phyloP scores from a whole-genome alignment of 2,329 filamentous ascomycete genomes.

The Phaeosphaeria sp. region DNA sequence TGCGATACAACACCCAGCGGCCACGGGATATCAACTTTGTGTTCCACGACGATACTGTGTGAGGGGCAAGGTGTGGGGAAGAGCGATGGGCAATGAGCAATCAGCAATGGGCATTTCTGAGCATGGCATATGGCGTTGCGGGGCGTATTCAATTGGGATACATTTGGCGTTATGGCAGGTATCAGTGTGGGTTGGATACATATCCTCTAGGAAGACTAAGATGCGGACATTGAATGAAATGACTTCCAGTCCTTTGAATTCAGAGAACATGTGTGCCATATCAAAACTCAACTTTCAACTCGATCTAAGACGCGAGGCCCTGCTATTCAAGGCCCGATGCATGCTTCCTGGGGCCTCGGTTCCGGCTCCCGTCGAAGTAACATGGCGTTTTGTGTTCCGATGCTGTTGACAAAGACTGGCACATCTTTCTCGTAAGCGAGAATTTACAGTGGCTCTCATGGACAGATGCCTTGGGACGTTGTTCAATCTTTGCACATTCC shows the following conservation, averaged over 20 bases:
- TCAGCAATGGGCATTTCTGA: neutral
- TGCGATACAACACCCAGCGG: conserved; percentile 76
- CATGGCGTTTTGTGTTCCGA: too few relatives aligned
- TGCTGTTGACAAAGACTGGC: neutral
- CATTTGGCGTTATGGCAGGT: neutral
- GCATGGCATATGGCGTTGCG: neutral
- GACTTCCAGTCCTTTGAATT: too few relatives aligned
- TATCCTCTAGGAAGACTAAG: too few relatives aligned
- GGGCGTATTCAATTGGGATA: neutral
- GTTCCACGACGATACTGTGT: conserved; percentile 82
- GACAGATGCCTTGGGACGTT: too few relatives aligned
- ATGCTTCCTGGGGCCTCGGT: neutral
- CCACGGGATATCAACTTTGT: conserved; percentile 91
- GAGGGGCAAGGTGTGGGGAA: conserved; percentile 10
- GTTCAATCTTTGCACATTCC: neutral
- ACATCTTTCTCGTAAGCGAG: neutral
- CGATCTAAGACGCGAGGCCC: too few relatives aligned
- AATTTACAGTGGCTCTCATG: neutral
- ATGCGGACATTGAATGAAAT: too few relatives aligned
- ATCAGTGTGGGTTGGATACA: neutral
- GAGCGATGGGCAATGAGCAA: conserved; percentile 2
- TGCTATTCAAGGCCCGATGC: neutral
- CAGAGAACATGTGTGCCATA: too few relatives aligned
- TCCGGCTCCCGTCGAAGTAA: too few relatives aligned
- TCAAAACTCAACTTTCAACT: too few relatives aligned